These are phyloP conservation scores for Acmispon strigosus DNA, from an alignment of 306 rosid species.

Conservation along the genomic window DNA sequence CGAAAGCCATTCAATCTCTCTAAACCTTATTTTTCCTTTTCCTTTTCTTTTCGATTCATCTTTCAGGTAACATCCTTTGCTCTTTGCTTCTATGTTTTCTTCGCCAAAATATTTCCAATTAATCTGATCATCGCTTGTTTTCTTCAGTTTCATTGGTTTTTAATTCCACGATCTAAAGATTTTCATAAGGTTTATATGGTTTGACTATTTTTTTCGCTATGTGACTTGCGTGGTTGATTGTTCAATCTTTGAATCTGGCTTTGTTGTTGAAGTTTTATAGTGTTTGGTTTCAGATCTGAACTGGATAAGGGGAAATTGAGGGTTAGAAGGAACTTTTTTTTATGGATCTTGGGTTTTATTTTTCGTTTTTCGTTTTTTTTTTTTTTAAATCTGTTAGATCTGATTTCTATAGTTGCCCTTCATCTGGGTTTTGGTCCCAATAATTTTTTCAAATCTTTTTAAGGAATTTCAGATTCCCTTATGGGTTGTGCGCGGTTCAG, in stretches of 20 bases:
- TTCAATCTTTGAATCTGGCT: not conserved
- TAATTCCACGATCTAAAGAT: not conserved
- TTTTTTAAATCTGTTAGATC: not conserved
- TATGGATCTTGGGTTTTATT: not conserved
- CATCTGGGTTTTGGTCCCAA: not conserved
- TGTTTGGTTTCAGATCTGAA: slow-evolving; percentile 15
- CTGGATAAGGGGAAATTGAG: not conserved
- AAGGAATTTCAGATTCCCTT: no score
- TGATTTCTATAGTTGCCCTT: not conserved
- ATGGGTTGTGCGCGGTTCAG: no score
- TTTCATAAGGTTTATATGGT: not conserved
- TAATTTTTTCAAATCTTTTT: not conserved
- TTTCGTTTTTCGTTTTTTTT: not conserved
- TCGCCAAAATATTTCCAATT: no score
- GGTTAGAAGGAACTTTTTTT: not conserved
- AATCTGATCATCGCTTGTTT: not conserved
- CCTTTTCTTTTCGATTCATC: not conserved
- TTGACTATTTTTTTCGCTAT: not conserved
- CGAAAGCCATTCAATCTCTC: not conserved
- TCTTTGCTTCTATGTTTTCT: not conserved
- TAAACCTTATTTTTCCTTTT: not conserved
- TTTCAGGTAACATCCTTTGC: not conserved
- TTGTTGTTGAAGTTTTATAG: not conserved
- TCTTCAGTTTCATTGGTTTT: slow-evolving; percentile 2
- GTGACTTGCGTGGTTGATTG: not conserved